phyloP scores from a whole-genome alignment of 768 basidiomycete genomes.

The Lactarius indigo region DNA sequence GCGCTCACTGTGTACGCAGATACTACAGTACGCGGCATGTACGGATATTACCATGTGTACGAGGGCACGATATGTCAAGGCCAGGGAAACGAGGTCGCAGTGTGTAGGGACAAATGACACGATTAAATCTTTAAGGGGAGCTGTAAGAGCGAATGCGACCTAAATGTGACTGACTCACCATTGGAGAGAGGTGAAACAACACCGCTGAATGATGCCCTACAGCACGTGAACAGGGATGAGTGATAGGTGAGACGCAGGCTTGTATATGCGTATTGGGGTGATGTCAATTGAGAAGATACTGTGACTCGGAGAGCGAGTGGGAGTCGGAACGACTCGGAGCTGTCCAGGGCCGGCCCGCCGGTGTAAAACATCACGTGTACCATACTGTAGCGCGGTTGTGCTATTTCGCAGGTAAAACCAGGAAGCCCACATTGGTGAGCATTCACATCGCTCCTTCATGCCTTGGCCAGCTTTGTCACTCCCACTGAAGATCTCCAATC shows the following conservation, averaged over 20 bases:
- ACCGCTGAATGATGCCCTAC: background rate
- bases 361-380: too few relatives aligned
- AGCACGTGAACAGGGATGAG: background rate
- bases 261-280: too few relatives aligned
- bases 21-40: constrained; percentile 16
- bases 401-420: too few relatives aligned
- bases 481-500: too few relatives aligned
- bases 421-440: too few relatives aligned
- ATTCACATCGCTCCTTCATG: too few relatives aligned
- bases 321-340: too few relatives aligned
- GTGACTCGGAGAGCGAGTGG: too few relatives aligned
- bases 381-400: too few relatives aligned
- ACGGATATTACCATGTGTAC: constrained; percentile 10
- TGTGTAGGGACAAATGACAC: constrained; percentile 14
- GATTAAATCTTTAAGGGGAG: constrained; percentile 12
- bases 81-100: constrained; percentile 14
- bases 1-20: constrained; percentile 3
- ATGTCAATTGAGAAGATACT: too few relatives aligned
- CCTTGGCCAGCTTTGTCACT: too few relatives aligned
- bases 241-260: background rate
- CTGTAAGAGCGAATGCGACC: background rate
- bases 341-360: too few relatives aligned
- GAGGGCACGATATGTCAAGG: constrained; percentile 1
- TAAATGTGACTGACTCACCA: background rate
- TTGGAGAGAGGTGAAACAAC: background rate